Evolutionary conservation across 306 rosid species (phyloP), one percentile per base, ranked within the genome.

Genomic region (Cyclanthera cordifolia): DNA sequence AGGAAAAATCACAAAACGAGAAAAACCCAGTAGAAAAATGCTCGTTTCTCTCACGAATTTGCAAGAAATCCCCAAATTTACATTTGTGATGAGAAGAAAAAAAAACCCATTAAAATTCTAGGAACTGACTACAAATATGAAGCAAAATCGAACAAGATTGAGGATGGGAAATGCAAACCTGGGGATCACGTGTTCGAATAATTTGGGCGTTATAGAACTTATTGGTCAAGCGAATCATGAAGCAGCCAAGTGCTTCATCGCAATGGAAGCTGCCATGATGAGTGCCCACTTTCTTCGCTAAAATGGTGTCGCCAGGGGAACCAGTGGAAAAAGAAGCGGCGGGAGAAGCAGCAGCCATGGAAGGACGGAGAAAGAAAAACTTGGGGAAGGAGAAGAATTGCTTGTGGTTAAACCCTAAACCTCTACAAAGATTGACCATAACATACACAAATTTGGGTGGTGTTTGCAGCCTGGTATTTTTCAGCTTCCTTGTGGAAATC

Each of bases 211-310:
- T 69, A 66, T 80, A 74, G 79, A 83, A 94, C 69, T 77, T 88
- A 19, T 82, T 37, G 7, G 99, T 79, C 71, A 85, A 94, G 51
- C 97, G 97, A 84, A 94, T 88, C 99, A 94, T 94, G 88, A 94
- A 94, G 85, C 97, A 94, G 39, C 97, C 99, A 65, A 94, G 96
- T 49, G 99, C 99, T 78, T 94, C 97, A 53, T 94, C 99, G 75
- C 99, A 94, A 78, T 94, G 99, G 80, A 94, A 94, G 83, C 88
- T 83, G 8, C 99, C 99, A 21, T 94, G 88, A 77, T 94, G 99
- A 4, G 99, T 94, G 51, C 99, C 99, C 1, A 90, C 94, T 76
- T 90, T 96, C 91, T 79, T 93, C 0, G 73, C 41, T 1, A 86
- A 66, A 14, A 79, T 60, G 67, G 78, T 32, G 72, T 27, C 25